Evolutionary conservation across 1,139 yeast genomes (phyloP), one percentile per base, ranked within the genome.

Genomic region (Saccharomyces hybrid): DNA sequence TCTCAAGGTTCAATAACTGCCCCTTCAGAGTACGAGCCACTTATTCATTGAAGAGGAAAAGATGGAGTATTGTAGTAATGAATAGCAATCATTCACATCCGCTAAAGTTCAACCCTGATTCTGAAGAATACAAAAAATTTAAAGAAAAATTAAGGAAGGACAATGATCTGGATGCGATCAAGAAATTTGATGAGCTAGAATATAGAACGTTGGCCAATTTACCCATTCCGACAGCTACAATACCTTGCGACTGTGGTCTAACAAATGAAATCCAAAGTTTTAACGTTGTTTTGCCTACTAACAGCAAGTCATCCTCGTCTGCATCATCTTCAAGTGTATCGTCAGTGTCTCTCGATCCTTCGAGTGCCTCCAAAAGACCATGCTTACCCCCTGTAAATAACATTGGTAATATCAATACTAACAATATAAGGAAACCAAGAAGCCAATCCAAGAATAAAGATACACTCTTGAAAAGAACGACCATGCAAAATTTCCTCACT

Each of bases 11-110:
- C 55, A 68, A 71, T 29, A 73, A 76, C 9, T 85, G 91, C 65
- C 89, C 90, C 1, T 85, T 85, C 65, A 76, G 87, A 65, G 76
- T 85, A 38, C 72, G 91, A 59, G 88, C 89, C 3, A 84, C 85
- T 58, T 83, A 74, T 61, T 80, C 86, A 0, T 66, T 79, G 20
- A 74, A 83, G 57, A 73, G 79, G 48, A 73, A 76, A 59, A 68
- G 70, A 48, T 85, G 91, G 91, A 72, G 81, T 8, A 73, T 84
- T 49, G 84, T 81, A 50, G 78, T 83, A 13, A 76, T 83, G 47
- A 79, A 80, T 61, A 84, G 80, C 57, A 64, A 68, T 5, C 88
- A 83, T 65, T 66, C 72, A 5, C 72, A 69, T 53, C 64, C 63
- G n/a, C 51, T 69, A 26, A 60, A 59, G 51, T 68, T 69, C 51